Conservation (phyloP, 129 eudicot genomes). For the Arctium minus region DNA sequence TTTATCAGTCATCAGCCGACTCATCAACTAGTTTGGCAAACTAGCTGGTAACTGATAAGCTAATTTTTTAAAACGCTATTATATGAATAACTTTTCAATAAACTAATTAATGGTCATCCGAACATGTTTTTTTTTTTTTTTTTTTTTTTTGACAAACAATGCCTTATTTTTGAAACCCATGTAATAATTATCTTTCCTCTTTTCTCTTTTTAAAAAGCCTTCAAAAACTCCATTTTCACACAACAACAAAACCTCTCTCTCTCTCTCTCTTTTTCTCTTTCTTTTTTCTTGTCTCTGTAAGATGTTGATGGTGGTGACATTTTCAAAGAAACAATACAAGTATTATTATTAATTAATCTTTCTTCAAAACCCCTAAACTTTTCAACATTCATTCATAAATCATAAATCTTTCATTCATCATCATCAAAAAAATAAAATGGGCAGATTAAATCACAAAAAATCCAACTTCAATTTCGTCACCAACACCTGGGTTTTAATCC, state of each 20-base stretch:
- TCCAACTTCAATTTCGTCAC: slow-evolving; percentile 30
- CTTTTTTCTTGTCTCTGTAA: neutral
- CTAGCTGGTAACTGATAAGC: too few relatives aligned
- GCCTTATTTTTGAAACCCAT: too few relatives aligned
- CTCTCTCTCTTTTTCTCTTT: neutral
- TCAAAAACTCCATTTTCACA: neutral
- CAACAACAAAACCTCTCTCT: neutral
- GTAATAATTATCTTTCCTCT: neutral
- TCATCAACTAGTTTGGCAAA: too few relatives aligned
- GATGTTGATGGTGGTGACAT: slow-evolving; percentile 20
- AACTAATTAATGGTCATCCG: too few relatives aligned
- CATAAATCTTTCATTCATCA: neutral
- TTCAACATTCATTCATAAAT: neutral
- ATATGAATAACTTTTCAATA: too few relatives aligned
- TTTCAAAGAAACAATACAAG: slow-evolving; percentile 16
- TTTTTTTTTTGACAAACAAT: too few relatives aligned
- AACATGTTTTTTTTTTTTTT: too few relatives aligned
- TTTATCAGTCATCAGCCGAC: too few relatives aligned
- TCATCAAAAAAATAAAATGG: slow-evolving; percentile 3
- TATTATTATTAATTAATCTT: neutral
- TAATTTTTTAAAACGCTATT: too few relatives aligned
- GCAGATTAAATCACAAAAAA: slow-evolving; percentile 33
- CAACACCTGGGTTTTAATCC: slow-evolving; percentile 34
- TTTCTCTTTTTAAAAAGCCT: slow-evolving; percentile 6
- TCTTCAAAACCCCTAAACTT: neutral